Base-by-base conservation (phyloP, 331 rosid genomes). In the Acacia pycnantha region DNA sequence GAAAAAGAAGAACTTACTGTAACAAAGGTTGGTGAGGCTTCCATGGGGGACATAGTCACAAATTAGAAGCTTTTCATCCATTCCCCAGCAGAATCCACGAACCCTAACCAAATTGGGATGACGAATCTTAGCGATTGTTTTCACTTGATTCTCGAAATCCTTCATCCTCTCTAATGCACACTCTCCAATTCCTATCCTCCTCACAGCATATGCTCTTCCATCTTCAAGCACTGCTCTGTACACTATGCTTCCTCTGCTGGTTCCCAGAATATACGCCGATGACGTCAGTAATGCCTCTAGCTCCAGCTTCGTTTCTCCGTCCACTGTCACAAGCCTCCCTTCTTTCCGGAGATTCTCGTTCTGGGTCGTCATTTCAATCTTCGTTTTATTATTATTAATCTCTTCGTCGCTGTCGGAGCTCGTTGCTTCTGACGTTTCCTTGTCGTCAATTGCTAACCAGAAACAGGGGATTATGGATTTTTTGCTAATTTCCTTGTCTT, bases 181-280 rank as follows among this genome's bases (percentile, higher is more conserved):
- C 70, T 88, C 92, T 13, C 76, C 99, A 4, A 93, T 91, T 8
- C 76, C 99, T 2, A 95, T 93, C 59, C 99, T 89, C 81, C 98
- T 84, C 77, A 95, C 97, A 2, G 97, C 99, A n/a, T 90, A 84
- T 8, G 88, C 89, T 43, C 94, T 89, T 15, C 95, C 97, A 74
- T 95, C 94, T 16, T 92, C 94, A 0, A 93, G 80, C 83, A 95
- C 92, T 0, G 99, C 97, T 80, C 87, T 91, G 91, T 95, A 95
- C 77, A 95, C 97, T 8, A 95, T 95, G 88, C 97, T 93, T 4
- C 77, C 90, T 1, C 88, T 84, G 48, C 87, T 93, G 1, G 90
- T 90, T 62, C 98, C 99, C 61, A 95, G 71, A 6, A 92, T 77
- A 61, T 88, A 93, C 6, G 99, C 99, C 1, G 99, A 93, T 0